Percentiles rank a stretch among this genome's conserved stretches.
These are phyloP conservation scores for Monosporascus sp. DNA, from an alignment of 2,329 filamentous ascomycete species.

Conservation along the genomic window DNA sequence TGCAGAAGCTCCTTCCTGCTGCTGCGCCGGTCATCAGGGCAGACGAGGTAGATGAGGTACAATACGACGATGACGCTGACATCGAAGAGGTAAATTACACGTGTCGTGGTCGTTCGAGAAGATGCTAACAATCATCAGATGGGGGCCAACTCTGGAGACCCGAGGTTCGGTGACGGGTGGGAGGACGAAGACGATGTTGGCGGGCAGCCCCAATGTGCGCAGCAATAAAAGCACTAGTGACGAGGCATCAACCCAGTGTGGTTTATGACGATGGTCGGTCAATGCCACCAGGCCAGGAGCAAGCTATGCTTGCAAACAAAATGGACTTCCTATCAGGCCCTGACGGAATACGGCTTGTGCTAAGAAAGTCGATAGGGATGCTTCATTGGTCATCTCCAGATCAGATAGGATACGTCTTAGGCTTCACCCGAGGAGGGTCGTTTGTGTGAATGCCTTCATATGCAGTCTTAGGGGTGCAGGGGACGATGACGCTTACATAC, in stretches of 20 bases:
- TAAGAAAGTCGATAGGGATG: too few relatives aligned
- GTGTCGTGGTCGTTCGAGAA: background rate
- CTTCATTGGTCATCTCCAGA: too few relatives aligned
- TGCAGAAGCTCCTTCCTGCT: conserved; percentile 72
- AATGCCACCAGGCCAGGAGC: too few relatives aligned
- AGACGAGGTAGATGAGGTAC: conserved; percentile 79
- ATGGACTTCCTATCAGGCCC: too few relatives aligned
- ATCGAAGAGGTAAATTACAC: conserved; percentile 64
- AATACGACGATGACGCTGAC: conserved; percentile 77
- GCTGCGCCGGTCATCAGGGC: conserved; percentile 57
- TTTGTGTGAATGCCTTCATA: too few relatives aligned
- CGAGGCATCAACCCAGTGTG: conserved; percentile 20
- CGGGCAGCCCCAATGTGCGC: conserved; percentile 64
- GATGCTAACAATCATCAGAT: conserved; percentile 45
- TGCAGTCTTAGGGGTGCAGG: too few relatives aligned
- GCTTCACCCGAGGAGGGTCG: too few relatives aligned
- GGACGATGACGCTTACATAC: too few relatives aligned
- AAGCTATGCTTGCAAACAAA: too few relatives aligned
- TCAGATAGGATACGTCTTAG: too few relatives aligned
- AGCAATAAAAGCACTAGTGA: conserved; percentile 51
- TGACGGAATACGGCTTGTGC: too few relatives aligned
- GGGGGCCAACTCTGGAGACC: conserved; percentile 66
- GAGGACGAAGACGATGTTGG: conserved; percentile 68
- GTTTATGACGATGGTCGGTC: background rate
- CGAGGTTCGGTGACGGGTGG: conserved; percentile 60